Evolutionary conservation across 2,329 filamentous ascomycete genomes (phyloP), one percentile per base, ranked within the genome.

Genomic region (Xenoacremonium recifei): DNA sequence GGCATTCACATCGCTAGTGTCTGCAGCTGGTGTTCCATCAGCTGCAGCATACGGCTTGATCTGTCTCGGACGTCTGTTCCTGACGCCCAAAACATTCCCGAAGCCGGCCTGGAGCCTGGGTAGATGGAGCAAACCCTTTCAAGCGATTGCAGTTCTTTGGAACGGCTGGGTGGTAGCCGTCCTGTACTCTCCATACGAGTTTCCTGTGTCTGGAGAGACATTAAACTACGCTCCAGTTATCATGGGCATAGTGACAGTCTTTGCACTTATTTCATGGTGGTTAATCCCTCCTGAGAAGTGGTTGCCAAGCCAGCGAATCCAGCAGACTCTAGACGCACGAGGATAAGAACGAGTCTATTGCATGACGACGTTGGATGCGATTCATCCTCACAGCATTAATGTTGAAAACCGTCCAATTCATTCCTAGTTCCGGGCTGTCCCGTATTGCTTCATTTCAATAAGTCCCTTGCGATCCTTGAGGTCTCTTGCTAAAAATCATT

Each of bases 1-100:
- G 5, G 74, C 73, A 5, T 77, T 77, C 54, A 77, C 73, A 0
- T 77, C 74, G 1, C 67, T 77, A 9, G 73, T 77, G 34, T 77
- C 74, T 0, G 73, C 73, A 0, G 71, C 74, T 12, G 73, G 73
- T 18, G 73, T 76, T 0, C 73, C 73, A 5, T 75, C 72, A 3
- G 71, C 72, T 2, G 73, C 73, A 0, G 73, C 73, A 1, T 77
- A 76, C 40, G 73, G 73, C 0, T 58, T 77, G 3, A 76, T 77
- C 43, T 75, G 70, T 30, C 61, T 76, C 0, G 70, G 68, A 3
- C 65, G 73, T 5, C 59, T 76, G 2, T 58, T 75, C 35, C 57
- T 73, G 9, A 77, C 73, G 0, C 71, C 71, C 0, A 68, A 72
- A 4, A 64, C 59, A 1, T 75, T 75, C 21, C 71, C 70, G 3